phyloP scores from a whole-genome alignment of 192 early-diverging fungal species.

The Chytriomyces sp. region DNA sequence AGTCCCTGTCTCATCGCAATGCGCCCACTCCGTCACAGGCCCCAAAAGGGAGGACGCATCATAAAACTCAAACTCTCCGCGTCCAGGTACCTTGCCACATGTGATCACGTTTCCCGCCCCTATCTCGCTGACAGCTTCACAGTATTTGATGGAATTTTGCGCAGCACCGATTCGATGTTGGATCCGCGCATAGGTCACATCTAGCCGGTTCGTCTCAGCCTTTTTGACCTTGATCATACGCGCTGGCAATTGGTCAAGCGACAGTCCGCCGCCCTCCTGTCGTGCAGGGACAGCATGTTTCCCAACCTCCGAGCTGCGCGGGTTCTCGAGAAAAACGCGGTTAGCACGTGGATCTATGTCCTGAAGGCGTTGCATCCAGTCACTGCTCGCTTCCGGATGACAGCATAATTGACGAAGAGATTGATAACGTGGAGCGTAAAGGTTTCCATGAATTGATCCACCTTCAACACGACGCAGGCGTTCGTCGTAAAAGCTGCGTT shows the following conservation, averaged over 20 bases:
- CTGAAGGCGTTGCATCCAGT: slow-evolving; percentile 15
- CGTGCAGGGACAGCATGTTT: not conserved
- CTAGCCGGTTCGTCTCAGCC: not conserved
- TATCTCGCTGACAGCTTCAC: not conserved
- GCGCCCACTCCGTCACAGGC: not conserved
- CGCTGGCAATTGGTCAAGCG: slow-evolving; percentile 14
- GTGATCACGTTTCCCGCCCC: not conserved
- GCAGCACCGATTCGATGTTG: slow-evolving; percentile 1
- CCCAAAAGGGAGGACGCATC: not conserved
- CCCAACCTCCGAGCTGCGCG: not conserved
- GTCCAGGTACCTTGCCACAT: not conserved
- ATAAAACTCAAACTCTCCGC: slow-evolving; percentile 4
- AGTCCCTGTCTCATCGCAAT: slow-evolving; percentile 16
- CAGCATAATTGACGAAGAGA: slow-evolving; percentile 20
- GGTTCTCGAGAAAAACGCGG: not conserved
- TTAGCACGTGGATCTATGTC: slow-evolving; percentile 17
- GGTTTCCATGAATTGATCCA: not conserved
- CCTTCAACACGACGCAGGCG: not conserved
- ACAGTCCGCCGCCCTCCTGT: not conserved
- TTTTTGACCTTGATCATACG: slow-evolving; percentile 26
- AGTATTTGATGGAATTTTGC: not conserved
- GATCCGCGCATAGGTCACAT: not conserved
- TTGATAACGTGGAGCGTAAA: slow-evolving; percentile 3
- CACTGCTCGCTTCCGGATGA: slow-evolving; percentile 21
- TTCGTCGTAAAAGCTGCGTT: slow-evolving; percentile 24